Percentiles rank a stretch among this genome's conserved stretches.
phyloP scores from a whole-genome alignment of 2,329 filamentous ascomycete species.

The Epichloe gansuensis region DNA sequence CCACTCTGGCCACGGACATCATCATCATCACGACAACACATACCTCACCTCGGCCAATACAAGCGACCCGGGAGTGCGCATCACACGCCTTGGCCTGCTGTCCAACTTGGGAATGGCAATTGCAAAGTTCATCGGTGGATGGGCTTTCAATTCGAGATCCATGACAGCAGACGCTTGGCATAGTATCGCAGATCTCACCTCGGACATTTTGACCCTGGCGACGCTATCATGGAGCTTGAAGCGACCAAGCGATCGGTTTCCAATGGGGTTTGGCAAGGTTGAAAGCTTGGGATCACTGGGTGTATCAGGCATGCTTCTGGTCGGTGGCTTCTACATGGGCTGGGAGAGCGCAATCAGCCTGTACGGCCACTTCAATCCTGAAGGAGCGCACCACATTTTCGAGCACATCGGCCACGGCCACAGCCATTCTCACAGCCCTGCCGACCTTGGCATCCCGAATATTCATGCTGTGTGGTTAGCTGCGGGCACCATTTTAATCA shows the following conservation, averaged over 20 bases:
- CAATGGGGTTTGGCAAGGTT: slow-evolving; percentile 91
- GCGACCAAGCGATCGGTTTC: slow-evolving; percentile 71
- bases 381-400: slow-evolving; percentile 51
- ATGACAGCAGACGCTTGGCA: slow-evolving; percentile 92
- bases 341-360: slow-evolving; percentile 56
- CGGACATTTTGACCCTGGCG: slow-evolving; percentile 83
- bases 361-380: slow-evolving; percentile 60
- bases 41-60: slow-evolving; percentile 84
- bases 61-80: slow-evolving; percentile 52
- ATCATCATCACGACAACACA: slow-evolving; percentile 82
- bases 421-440: slow-evolving; percentile 43
- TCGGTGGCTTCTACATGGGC: slow-evolving; percentile 86
- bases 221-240: slow-evolving; percentile 90
- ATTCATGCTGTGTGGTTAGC: slow-evolving; percentile 93
- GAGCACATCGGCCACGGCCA: slow-evolving; percentile 52
- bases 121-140: slow-evolving; percentile 83
- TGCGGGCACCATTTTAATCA: slow-evolving; percentile 75
- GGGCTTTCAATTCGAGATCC: slow-evolving; percentile 86
- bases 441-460: slow-evolving; percentile 49
- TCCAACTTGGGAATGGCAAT: slow-evolving; percentile 92
- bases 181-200: slow-evolving; percentile 87
- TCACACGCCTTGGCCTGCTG: slow-evolving; percentile 48
- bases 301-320: slow-evolving; percentile 80
- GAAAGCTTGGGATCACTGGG: slow-evolving; percentile 89
- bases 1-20: slow-evolving; percentile 35